Base-by-base conservation (phyloP, 2,329 filamentous ascomycete genomes). In the Cordyceps cicadae region DNA sequence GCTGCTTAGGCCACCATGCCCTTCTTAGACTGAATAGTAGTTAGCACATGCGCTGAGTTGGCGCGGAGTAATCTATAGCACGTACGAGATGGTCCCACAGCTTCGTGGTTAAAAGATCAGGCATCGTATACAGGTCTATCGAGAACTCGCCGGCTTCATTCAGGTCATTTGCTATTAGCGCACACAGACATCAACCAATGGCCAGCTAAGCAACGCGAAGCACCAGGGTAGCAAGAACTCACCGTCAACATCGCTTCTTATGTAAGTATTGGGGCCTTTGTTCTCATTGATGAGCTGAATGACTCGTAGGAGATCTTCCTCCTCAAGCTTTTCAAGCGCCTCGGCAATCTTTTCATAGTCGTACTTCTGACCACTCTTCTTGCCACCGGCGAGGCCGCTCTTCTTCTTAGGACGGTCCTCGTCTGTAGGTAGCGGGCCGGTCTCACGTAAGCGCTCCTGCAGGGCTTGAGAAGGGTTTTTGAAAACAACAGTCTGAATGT, bases 211-310 rank as follows among this genome's bases (percentile, higher is more conserved):
- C 50, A 43, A 43, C 39, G 58, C 41, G 65, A 64, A 64, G 61
- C 57, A 45, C 45, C 26, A 15, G 34, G 3, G 37, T n/a, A 39
- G 62, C 46, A 53, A 32, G 61, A 49, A 82, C 88, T 77, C 78
- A 96, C 91, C 89, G 70, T 99, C 94, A 62, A 97, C 85, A 74
- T 99, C 95, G 69, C 97, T 97, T 78, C 96, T 92, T 54, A 93
- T 96, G 76, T 96, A 97, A 1, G 93, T 97, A 65, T 96, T 92
- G 6, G 90, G 85, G 1, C 85, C 87, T 81, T 97, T 97, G 77
- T 97, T 90, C 76, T 99, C 94, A 74, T 97, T 94, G 64, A 99
- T 93, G 84, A 99, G 88, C 77, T 97, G 93, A 63, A 99, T 95
- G 26, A 97, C 91, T 67, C 94, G 90, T 63, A 99, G 80, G 48